Evolutionary conservation across 805 yeast species (phyloP).

Genomic region (Candida taoyuanica): DNA sequence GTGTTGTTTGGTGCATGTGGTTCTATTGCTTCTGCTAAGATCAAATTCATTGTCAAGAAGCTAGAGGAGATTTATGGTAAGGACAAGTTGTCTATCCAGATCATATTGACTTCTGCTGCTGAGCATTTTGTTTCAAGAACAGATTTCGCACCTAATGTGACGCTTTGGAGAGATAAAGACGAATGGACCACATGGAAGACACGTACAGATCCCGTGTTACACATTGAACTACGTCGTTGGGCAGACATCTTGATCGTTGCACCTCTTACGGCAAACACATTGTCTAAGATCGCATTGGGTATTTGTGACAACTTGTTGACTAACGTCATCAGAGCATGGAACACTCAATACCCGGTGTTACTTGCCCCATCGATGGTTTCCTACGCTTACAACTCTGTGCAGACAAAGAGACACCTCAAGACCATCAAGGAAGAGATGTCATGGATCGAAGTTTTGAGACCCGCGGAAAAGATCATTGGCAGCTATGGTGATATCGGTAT

Average conservation of each 20-base stretch:
- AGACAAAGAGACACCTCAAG: slow-evolving; percentile 78
- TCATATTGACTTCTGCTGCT: slow-evolving; percentile 81
- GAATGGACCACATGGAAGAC: slow-evolving; percentile 90
- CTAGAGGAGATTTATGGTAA: slow-evolving; percentile 74
- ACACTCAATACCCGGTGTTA: slow-evolving; percentile 80
- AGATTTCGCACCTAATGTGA: slow-evolving; percentile 55
- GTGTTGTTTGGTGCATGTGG: slow-evolving; percentile 87
- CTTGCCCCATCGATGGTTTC: slow-evolving; percentile 97
- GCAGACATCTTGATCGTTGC: slow-evolving; percentile 91
- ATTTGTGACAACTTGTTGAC: slow-evolving; percentile 90
- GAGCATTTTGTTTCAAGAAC: slow-evolving; percentile 65
- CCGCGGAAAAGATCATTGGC: slow-evolving; percentile 90
- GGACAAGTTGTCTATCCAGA: slow-evolving; percentile 73
- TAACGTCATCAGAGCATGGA: slow-evolving; percentile 92
- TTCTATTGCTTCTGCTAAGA: slow-evolving; percentile 76
- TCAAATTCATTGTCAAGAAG: slow-evolving; percentile 74
- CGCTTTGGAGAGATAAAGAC: slow-evolving; percentile 89
- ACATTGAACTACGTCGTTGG: slow-evolving; percentile 93
- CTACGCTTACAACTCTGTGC: slow-evolving; percentile 82
- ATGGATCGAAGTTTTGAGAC: slow-evolving; percentile 90
- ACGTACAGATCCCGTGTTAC: slow-evolving; percentile 86
- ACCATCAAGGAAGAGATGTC: slow-evolving; percentile 86
- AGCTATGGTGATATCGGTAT: slow-evolving; percentile 97
- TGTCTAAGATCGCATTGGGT: slow-evolving; percentile 86
- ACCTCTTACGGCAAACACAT: slow-evolving; percentile 91